These are phyloP conservation scores for Calonectria crousiana DNA, from an alignment of 2,329 filamentous ascomycete genomes.

Conservation along the genomic window DNA sequence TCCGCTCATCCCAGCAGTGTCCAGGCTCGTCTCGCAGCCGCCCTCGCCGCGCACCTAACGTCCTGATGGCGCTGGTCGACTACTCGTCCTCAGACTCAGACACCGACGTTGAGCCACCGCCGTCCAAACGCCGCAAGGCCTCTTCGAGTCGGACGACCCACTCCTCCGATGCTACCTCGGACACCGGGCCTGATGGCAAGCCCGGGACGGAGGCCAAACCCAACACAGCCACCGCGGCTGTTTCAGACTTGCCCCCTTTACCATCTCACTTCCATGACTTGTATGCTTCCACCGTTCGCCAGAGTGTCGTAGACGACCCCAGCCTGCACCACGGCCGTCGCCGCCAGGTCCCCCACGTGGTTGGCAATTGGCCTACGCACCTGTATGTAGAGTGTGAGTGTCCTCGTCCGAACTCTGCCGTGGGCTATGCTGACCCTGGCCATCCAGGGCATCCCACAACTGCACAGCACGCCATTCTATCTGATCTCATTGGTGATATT, in stretches of 20 bases:
- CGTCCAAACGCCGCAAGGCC: slow-evolving; percentile 52
- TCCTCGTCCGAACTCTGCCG: background rate
- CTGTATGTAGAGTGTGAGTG: slow-evolving; percentile 90
- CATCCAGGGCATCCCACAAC: slow-evolving; percentile 70
- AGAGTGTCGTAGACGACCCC: slow-evolving; percentile 85
- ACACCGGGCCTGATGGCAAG: background rate
- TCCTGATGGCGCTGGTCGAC: slow-evolving; percentile 72
- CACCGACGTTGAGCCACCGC: slow-evolving; percentile 39
- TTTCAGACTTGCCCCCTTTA: slow-evolving; percentile 73
- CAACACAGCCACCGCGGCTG: slow-evolving; percentile 11
- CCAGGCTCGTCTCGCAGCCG: background rate
- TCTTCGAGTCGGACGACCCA: slow-evolving; percentile 25
- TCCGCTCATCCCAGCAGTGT: background rate
- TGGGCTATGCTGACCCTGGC: slow-evolving; percentile 54
- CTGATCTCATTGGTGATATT: slow-evolving; percentile 54
- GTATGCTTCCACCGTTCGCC: slow-evolving; percentile 84
- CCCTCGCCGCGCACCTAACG: background rate
- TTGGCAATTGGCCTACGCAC: slow-evolving; percentile 93
- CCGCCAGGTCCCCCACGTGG: slow-evolving; percentile 84
- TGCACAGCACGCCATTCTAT: slow-evolving; percentile 61
- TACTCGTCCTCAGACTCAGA: slow-evolving; percentile 59
- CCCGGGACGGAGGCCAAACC: slow-evolving; percentile 18
- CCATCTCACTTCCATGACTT: slow-evolving; percentile 88
- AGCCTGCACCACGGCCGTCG: slow-evolving; percentile 87
- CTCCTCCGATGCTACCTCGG: slow-evolving; percentile 24